These are phyloP conservation scores for Globisporangium mamillatum DNA, from an alignment of 352 stramenopile species.

Conservation along the genomic window DNA sequence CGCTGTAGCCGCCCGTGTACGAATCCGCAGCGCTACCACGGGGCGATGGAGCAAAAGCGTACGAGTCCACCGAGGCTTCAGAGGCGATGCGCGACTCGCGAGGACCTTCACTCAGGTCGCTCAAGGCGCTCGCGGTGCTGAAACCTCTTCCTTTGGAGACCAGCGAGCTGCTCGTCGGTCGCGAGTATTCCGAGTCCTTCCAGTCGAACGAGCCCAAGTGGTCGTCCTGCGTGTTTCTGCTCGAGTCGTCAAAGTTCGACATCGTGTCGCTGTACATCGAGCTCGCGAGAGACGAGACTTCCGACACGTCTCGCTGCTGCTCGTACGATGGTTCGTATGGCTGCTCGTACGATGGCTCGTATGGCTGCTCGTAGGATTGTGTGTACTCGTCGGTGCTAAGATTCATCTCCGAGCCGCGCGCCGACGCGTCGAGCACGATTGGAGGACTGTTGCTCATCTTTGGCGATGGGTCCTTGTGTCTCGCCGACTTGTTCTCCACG, in stretches of 20 bases:
- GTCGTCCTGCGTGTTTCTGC: conserved; percentile 34
- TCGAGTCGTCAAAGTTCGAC: conserved; percentile 56
- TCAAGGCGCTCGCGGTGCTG: conserved; percentile 40
- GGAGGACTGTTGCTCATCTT: conserved; percentile 36
- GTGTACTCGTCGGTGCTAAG: conserved; percentile 22
- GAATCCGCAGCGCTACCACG: conserved; percentile 50
- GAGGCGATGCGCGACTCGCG: conserved; percentile 46
- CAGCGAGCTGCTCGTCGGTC: conserved; percentile 24
- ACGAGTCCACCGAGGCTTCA: conserved; percentile 72
- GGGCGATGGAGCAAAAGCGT: conserved; percentile 59
- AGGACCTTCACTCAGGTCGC: conserved; percentile 38
- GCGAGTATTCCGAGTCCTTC: conserved; percentile 40
- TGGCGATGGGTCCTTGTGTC: conserved; percentile 35
- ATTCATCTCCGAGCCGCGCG: conserved; percentile 44
- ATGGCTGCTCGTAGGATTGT: conserved; percentile 11
- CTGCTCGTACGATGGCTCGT: background rate
- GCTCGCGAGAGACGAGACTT: conserved; percentile 42
- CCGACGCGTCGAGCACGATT: conserved; percentile 34
- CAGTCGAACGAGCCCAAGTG: conserved; percentile 43
- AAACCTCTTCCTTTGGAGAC: conserved; percentile 35
- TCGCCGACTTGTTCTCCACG: conserved; percentile 43
- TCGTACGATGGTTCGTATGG: background rate
- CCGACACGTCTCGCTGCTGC: conserved; percentile 34
- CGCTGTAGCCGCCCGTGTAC: conserved; percentile 66
- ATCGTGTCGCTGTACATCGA: conserved; percentile 43